Conservation (phyloP, 179 eudicot species). For the Beta macrorhiza region DNA sequence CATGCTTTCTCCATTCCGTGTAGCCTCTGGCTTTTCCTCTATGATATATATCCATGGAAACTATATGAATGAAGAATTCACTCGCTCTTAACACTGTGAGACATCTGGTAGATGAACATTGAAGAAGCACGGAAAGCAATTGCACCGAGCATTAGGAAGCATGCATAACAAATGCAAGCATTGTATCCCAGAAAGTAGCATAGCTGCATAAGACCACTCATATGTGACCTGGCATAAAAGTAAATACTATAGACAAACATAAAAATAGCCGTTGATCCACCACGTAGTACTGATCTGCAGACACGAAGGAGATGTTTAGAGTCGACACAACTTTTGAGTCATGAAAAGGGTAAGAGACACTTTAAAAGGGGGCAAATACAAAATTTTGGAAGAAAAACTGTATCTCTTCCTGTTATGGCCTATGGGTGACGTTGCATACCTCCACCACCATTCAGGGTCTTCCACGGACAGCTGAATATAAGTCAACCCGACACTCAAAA, state of each 20-base stretch:
- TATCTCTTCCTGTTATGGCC: neutral
- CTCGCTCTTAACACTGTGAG: slow-evolving; percentile 57
- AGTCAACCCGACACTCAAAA: slow-evolving; percentile 68
- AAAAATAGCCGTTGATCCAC: slow-evolving; percentile 65
- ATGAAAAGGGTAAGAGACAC: neutral
- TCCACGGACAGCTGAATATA: slow-evolving; percentile 64
- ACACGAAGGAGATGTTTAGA: slow-evolving; percentile 4
- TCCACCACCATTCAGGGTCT: slow-evolving; percentile 89
- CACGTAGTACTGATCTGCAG: slow-evolving; percentile 65
- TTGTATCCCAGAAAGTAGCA: slow-evolving; percentile 58
- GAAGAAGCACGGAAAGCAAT: slow-evolving; percentile 56
- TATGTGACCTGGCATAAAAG: slow-evolving; percentile 54
- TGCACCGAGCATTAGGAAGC: slow-evolving; percentile 66
- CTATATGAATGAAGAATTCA: slow-evolving; percentile 20
- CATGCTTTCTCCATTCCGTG: slow-evolving; percentile 1
- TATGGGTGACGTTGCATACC: slow-evolving; percentile 40
- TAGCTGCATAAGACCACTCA: slow-evolving; percentile 68
- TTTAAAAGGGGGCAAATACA: neutral
- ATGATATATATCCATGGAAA: neutral
- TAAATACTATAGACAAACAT: slow-evolving; percentile 54
- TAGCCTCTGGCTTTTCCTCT: slow-evolving; percentile 1
- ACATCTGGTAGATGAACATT: slow-evolving; percentile 48
- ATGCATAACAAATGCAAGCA: slow-evolving; percentile 59
- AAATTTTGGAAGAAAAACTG: neutral
- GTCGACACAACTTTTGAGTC: neutral